Conservation (phyloP, 331 rosid genomes). For the Quercus phellos region DNA sequence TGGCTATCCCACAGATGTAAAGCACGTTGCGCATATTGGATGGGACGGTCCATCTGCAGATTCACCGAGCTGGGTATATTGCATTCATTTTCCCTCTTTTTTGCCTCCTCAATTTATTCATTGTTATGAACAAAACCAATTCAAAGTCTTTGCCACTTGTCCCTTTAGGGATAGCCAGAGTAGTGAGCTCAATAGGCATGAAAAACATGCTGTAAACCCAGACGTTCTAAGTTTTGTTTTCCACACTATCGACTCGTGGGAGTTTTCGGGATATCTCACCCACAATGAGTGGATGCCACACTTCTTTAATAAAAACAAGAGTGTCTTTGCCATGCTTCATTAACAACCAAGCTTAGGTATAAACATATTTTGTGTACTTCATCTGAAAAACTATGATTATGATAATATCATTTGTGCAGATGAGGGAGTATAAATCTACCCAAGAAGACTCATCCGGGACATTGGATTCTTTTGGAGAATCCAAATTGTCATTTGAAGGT, state of each 20-base stretch:
- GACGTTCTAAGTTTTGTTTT: too few relatives aligned
- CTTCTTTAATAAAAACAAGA: too few relatives aligned
- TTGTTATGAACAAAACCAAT: neutral
- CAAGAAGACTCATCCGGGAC: constrained; percentile 26
- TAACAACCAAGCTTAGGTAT: neutral
- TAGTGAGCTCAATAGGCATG: too few relatives aligned
- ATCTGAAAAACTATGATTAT: neutral
- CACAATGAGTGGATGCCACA: too few relatives aligned
- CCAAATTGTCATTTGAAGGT: constrained; percentile 41
- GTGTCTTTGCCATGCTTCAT: neutral
- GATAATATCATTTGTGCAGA: constrained; percentile 34
- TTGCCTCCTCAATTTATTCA: neutral
- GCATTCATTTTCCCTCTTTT: neutral
- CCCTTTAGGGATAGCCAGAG: too few relatives aligned
- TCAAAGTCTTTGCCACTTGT: too few relatives aligned
- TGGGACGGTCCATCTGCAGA: constrained; percentile 59
- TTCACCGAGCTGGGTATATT: constrained; percentile 71
- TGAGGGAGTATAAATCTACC: constrained; percentile 52
- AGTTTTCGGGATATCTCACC: too few relatives aligned
- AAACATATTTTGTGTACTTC: neutral
- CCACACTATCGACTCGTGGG: too few relatives aligned
- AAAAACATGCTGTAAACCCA: too few relatives aligned
- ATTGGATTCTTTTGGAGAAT: constrained; percentile 12
- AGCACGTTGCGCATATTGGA: constrained; percentile 93
- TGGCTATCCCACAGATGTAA: constrained; percentile 95